Evolutionary conservation across 2,329 filamentous ascomycete genomes (phyloP).

Genomic region (Hyphodiscus sp.): DNA sequence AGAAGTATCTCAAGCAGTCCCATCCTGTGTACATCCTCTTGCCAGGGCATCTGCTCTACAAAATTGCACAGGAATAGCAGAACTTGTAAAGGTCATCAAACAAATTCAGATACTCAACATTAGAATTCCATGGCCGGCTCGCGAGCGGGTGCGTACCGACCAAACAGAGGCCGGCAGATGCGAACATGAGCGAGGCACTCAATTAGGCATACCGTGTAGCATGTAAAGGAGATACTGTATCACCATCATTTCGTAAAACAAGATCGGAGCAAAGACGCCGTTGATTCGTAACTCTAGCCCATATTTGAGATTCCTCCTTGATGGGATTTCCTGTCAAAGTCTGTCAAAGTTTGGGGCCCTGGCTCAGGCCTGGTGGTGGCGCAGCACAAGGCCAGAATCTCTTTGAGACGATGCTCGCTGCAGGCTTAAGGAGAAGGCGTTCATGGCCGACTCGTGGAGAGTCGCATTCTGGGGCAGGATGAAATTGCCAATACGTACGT

Average conservation of each 20-base stretch:
- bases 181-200: too few relatives aligned
- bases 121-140: not conserved
- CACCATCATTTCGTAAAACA: too few relatives aligned
- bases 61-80: too few relatives aligned
- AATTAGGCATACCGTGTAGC: too few relatives aligned
- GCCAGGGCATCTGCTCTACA: too few relatives aligned
- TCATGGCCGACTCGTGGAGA: not conserved
- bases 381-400: not conserved
- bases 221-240: too few relatives aligned
- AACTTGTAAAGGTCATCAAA: not conserved
- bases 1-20: not conserved
- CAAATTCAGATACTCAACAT: not conserved
- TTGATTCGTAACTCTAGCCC: slow-evolving; percentile 10
- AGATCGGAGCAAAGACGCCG: slow-evolving; percentile 5
- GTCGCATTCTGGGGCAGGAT: not conserved
- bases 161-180: not conserved
- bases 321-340: not conserved
- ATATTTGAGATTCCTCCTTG: not conserved
- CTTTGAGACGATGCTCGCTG: not conserved
- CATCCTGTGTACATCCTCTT: not conserved
- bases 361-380: not conserved
- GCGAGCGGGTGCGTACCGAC: not conserved
- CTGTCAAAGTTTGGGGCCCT: not conserved
- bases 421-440: not conserved
- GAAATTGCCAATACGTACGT: too few relatives aligned